Base-by-base conservation (phyloP, 257 asterid species). In the Thymus mandschuricus region DNA sequence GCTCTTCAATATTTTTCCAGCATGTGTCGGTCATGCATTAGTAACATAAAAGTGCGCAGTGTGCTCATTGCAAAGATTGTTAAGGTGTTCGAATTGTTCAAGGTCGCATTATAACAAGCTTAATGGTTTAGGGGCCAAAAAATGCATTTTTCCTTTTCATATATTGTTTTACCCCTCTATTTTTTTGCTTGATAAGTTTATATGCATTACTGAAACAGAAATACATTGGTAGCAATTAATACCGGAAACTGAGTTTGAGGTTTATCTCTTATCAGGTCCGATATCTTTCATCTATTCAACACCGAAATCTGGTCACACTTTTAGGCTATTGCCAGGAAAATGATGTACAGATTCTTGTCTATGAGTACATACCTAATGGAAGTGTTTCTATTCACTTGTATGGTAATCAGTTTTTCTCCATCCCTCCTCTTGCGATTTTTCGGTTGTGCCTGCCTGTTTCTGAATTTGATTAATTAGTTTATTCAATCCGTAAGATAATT, bases 271-370 rank as follows among this genome's bases (percentile, higher is more conserved):
- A 64, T 83, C 89, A 92, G 97, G 97, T 88, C 65, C 91, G 92
- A 59, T 92, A 84, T 83, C 96, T 92, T 68, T 86, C 97, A 57
- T 87, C 92, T 64, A 92, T 92, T 74, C 96, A 83, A 73, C 96
- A 92, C 75, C 87, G 93, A 77, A 92, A 92, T 81, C 85, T 92
- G 78, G 97, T 89, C 79, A 70, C 88, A 4, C 95, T 92, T 64
- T 75, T 87, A 77, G 97, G 97, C 75, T 92, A 89, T 81, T 92
- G 97, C 86, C 97, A 92, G 88, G 96, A 92, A 85, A 84, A 76
- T 76, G 84, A 86, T 77, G 86, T 83, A 69, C 97, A 92, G 86
- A 86, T 87, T 80, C 95, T 92, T 84, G 95, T 89, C 68, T 92
- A 87, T 60, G 97, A 91, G 84, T 89, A 89, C 83, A 86, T 91